These are phyloP conservation scores for Neurospora cerealis DNA, from an alignment of 495 filamentous ascomycete species.

Conservation along the genomic window DNA sequence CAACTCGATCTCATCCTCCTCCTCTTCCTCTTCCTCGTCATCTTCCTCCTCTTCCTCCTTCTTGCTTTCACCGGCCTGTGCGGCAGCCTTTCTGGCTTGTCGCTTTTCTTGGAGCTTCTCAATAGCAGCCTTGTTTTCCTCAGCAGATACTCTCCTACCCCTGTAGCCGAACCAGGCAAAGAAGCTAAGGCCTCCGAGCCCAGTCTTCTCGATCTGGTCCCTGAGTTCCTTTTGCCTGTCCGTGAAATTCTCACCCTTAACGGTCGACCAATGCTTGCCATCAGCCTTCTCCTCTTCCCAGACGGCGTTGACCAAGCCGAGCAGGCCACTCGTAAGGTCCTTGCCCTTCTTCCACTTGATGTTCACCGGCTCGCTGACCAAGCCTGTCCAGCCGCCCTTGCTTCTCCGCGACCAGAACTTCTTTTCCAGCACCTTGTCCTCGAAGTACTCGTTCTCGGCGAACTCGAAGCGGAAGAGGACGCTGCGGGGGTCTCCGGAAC, in stretches of 20 bases:
- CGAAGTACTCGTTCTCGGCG: conserved; percentile 61
- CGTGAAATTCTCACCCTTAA: conserved; percentile 33
- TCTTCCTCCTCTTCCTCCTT: conserved; percentile 45
- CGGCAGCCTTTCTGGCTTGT: conserved; percentile 44
- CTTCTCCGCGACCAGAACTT: conserved; percentile 71
- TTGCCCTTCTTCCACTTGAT: conserved; percentile 81
- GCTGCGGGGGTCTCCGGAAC: conserved; percentile 53
- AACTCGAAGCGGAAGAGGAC: conserved; percentile 54
- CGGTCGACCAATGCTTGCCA: conserved; percentile 17
- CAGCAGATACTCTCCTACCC: conserved; percentile 53
- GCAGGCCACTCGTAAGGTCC: conserved; percentile 74
- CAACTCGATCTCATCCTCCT: conserved; percentile 42
- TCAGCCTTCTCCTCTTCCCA: conserved; percentile 53
- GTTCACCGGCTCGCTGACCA: conserved; percentile 75
- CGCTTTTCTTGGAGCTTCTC: conserved; percentile 50
- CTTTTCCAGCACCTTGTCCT: conserved; percentile 70
- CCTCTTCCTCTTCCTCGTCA: conserved; percentile 44
- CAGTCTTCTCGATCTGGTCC: conserved; percentile 44
- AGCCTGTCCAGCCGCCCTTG: conserved; percentile 55
- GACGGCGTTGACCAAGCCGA: conserved; percentile 56
- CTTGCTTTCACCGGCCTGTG: conserved; percentile 39
- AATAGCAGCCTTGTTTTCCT: conserved; percentile 51
- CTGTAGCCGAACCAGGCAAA: conserved; percentile 81
- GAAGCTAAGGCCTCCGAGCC: conserved; percentile 59
- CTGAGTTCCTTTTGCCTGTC: conserved; percentile 42